A percentile compares a stretch with the other conserved stretches of the same genome.
phyloP scores from a whole-genome alignment of 768 basidiomycete species.

The Auriscalpium microsporum region DNA sequence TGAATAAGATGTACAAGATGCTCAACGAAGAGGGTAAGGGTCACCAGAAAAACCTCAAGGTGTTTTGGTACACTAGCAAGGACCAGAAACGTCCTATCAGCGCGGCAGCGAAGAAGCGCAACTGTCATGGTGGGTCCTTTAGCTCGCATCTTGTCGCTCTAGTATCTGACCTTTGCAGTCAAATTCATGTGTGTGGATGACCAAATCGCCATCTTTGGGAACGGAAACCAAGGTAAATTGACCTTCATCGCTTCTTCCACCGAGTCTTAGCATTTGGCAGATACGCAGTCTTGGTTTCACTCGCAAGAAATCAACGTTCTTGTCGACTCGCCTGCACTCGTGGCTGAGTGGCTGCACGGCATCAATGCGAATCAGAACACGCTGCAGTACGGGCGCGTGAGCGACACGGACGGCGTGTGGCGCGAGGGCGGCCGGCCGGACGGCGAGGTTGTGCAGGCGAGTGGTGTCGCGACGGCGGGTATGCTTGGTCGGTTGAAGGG shows the following conservation, averaged over 20 bases:
- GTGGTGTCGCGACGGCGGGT: slow-evolving; percentile 3
- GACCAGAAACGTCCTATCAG: slow-evolving; percentile 59
- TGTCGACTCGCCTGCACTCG: slow-evolving; percentile 39
- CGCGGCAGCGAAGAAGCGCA: slow-evolving; percentile 57
- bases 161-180: slow-evolving; percentile 26
- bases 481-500: slow-evolving; percentile 7
- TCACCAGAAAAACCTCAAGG: slow-evolving; percentile 37
- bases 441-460: slow-evolving; percentile 12
- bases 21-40: slow-evolving; percentile 34
- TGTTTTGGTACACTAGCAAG: slow-evolving; percentile 56
- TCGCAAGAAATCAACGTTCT: slow-evolving; percentile 60
- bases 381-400: slow-evolving; percentile 17
- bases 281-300: slow-evolving; percentile 67
- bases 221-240: slow-evolving; percentile 53
- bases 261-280: slow-evolving; percentile 21
- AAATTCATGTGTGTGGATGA: slow-evolving; percentile 64
- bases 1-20: slow-evolving; percentile 44
- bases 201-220: slow-evolving; percentile 56
- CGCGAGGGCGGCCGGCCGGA: background rate
- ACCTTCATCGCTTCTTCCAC: background rate
- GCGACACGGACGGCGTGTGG: slow-evolving; percentile 9
- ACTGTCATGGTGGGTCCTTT: slow-evolving; percentile 45
- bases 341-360: slow-evolving; percentile 37
- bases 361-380: slow-evolving; percentile 41
- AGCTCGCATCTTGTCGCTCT: background rate